Evolutionary conservation across 257 asterid genomes (phyloP), one percentile per base, ranked within the genome.

Genomic region (Gynochthodes officinalis): DNA sequence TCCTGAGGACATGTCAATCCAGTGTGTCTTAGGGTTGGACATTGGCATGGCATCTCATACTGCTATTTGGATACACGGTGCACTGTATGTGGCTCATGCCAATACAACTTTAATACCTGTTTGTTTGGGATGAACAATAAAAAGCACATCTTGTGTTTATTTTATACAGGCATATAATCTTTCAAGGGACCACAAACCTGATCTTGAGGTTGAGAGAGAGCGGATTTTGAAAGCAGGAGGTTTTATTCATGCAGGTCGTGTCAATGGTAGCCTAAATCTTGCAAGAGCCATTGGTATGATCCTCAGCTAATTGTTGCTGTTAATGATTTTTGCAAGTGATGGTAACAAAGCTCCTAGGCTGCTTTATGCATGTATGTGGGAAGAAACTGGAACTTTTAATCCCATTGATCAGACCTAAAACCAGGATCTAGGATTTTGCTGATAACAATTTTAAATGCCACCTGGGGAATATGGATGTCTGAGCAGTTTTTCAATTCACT

Each of bases 111-210:
- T 48, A 18, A 49, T 13, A 48, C 42, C 35, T 66, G 40, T 65
- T 23, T 15, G 16, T n/a, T 33, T 27, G 44, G 5, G 19, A 30
- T 12, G 7, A 69, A 19, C 11, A 30, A 23, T 69, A 43, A 57
- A 49, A 67, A 27, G 66, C 57, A 33, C 48, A 25, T 59, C 35
- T 54, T 61, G 50, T 19, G 33, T 77, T 40, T 69, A 44, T 52
- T 70, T 43, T 71, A 21, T 77, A 64, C 79, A 94, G 97, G 99
- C 99, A 37, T 94, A 89, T 83, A 87, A 90, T 80, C 96, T 94
- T 66, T 94, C 99, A 40, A 90, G 97, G 85, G 98, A 93, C 83
- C 98, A 93, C 83, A 93, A 93, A 72, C 98, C 98, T 74, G 96
- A 90, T 13, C 93, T 93, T 69, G 97, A 93, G 82, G 85, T 86